Evolutionary conservation across 805 yeast species (phyloP).

Genomic region (Torulaspora indica): DNA sequence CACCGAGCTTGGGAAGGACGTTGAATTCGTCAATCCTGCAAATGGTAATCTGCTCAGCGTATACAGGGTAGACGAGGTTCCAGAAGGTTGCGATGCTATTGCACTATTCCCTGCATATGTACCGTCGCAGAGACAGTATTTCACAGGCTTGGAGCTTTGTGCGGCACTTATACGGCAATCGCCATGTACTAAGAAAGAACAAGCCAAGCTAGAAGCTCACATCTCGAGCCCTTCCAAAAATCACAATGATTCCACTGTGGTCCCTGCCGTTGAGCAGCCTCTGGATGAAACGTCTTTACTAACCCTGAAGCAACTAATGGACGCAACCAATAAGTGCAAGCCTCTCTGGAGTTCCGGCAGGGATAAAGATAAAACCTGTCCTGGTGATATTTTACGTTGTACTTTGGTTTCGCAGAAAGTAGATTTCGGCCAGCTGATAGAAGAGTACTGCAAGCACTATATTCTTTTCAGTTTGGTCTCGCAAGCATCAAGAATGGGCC

Average conservation of each 20-base stretch:
- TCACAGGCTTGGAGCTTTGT: constrained; percentile 14
- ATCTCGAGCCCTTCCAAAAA: constrained; percentile 2
- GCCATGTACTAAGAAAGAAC: constrained; percentile 1
- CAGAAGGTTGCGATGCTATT: constrained; percentile 18
- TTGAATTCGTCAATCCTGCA: constrained; percentile 18
- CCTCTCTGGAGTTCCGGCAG: constrained; percentile 16
- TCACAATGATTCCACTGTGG: no score
- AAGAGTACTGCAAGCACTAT: constrained; percentile 25
- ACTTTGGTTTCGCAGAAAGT: constrained; percentile 17
- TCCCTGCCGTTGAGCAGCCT: not conserved
- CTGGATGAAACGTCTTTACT: not conserved
- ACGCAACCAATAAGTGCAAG: constrained; percentile 5
- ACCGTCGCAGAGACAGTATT: constrained; percentile 13
- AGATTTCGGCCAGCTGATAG: constrained; percentile 13
- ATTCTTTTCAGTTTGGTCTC: constrained; percentile 20
- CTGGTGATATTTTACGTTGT: constrained; percentile 27
- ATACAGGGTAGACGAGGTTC: constrained; percentile 10
- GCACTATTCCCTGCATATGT: constrained; percentile 27
- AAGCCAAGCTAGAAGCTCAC: not conserved
- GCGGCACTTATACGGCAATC: constrained; percentile 12
- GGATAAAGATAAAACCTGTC: constrained; percentile 15
- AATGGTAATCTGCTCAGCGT: constrained; percentile 15
- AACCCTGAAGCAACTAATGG: constrained; percentile 10
- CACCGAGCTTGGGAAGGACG: constrained; percentile 7
- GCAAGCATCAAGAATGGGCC: constrained; percentile 11